Evolutionary conservation across 2,329 filamentous ascomycete genomes (phyloP), one percentile per base, ranked within the genome.

Genomic region (Xylariales sp.): DNA sequence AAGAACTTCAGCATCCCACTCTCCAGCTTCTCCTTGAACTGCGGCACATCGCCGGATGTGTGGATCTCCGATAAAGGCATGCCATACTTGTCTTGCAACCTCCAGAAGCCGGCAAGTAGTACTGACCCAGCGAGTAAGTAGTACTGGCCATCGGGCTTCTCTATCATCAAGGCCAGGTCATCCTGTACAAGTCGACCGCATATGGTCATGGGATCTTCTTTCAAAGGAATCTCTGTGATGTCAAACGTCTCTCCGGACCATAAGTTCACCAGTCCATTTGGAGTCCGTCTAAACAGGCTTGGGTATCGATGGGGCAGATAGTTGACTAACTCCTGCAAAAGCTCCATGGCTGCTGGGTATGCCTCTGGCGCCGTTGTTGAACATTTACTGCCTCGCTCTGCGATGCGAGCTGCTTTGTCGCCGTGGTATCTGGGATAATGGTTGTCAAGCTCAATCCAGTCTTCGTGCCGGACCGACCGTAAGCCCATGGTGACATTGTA

Each of bases 361-460:
- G 84, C 86, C 46, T 84, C 76, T 0, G 85, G 82, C 2, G 80
- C 75, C 0, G 86, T 91, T 11, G 64, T 64, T 55, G 79, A 82
- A 64, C 84, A 88, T 59, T 84, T 86, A 0, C 62, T 47, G 1
- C 80, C 84, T 0, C 87, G 75, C 47, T 86, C 78, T 11, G 58
- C 53, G 35, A 94, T 86, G 1, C 88, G 78, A 11, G 67, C 65
- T 1, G 75, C 72, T 62, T 94, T 94, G 49, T 84, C 76, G 22
- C 72, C 73, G 62, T 94, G 86, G 58, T 73, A 94, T 40, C 76
- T 77, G 1, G 80, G 73, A 58, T 79, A 94, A 34, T 90, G 75
- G 55, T 85, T 90, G 63, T 94, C 88, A 19, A 94, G 75, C 62
- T 94, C 86, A 54, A 91, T 88, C 86, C 86, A 90, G 43, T 88